phyloP scores from a whole-genome alignment of 2,329 filamentous ascomycete species.

The Clarireedia sp. region DNA sequence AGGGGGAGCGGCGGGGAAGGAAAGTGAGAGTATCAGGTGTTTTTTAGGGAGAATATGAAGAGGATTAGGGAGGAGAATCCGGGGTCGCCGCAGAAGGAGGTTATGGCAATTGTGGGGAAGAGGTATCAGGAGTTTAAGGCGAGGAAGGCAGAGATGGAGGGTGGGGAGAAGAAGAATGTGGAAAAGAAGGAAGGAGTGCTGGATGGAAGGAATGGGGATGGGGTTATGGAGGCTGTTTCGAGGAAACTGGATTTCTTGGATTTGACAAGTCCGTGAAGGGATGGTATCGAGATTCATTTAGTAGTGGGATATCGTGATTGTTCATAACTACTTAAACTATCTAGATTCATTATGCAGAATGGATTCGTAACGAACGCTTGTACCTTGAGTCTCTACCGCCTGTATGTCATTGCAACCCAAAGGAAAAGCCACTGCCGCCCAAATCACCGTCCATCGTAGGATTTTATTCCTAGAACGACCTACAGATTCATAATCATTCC shows the following conservation, averaged over 20 bases:
- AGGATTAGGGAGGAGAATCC: constrained; percentile 46
- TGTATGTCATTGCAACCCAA: too few species aligned
- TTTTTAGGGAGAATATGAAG: constrained; percentile 62
- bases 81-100: constrained; percentile 52
- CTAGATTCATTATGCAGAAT: neutral
- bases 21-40: constrained; percentile 47
- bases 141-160: constrained; percentile 14
- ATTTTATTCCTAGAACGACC: neutral
- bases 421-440: too few species aligned
- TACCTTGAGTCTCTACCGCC: neutral
- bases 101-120: constrained; percentile 60
- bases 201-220: constrained; percentile 15
- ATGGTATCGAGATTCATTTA: too few species aligned
- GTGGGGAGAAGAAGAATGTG: neutral
- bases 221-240: constrained; percentile 17
- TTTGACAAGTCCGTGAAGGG: constrained; percentile 23
- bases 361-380: neutral
- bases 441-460: neutral
- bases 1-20: constrained; percentile 19
- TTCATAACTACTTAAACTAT: too few species aligned
- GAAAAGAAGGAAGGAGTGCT: constrained; percentile 9
- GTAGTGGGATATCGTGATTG: too few species aligned
- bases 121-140: constrained; percentile 50
- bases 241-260: constrained; percentile 29
- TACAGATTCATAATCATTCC: neutral